Conservation (phyloP, 108 stramenopile species). For the Epithemia pelagica region DNA sequence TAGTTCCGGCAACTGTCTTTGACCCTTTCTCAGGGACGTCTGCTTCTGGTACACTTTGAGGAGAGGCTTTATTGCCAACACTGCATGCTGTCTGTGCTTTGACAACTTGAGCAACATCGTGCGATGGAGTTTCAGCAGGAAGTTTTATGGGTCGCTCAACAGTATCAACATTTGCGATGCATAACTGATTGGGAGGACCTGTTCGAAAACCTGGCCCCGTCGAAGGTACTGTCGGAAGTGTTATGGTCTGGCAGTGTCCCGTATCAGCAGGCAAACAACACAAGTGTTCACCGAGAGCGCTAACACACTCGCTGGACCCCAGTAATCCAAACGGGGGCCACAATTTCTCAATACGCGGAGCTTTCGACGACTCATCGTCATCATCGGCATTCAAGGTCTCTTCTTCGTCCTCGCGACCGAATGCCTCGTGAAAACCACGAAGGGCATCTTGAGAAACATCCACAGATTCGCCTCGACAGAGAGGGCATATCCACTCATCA, state of each 20-base stretch:
- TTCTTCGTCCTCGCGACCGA: slow-evolving; percentile 7
- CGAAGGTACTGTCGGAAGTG: background rate
- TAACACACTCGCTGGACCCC: slow-evolving; percentile 31
- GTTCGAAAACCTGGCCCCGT: no score
- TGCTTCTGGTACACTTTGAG: background rate
- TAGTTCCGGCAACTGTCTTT: background rate
- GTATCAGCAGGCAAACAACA: background rate
- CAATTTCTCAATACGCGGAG: slow-evolving; percentile 38
- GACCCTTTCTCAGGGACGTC: background rate
- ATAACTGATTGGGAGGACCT: background rate
- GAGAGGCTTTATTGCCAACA: background rate
- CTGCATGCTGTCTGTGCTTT: background rate
- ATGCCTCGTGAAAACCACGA: slow-evolving; percentile 5
- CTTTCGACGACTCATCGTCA: slow-evolving; percentile 44
- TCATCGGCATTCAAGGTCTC: slow-evolving; percentile 1
- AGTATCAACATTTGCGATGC: background rate
- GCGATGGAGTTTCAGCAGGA: background rate
- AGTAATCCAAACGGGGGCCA: slow-evolving; percentile 76
- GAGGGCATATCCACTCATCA: slow-evolving; percentile 55
- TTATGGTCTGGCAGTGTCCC: background rate
- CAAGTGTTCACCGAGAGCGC: slow-evolving; percentile 32
- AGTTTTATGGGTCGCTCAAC: background rate
- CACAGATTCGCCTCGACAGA: slow-evolving; percentile 24
- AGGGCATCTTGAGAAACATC: slow-evolving; percentile 8
- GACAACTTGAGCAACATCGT: no score